Base-by-base conservation (phyloP, 768 basidiomycete genomes). In the Rhodotorula toruloides region DNA sequence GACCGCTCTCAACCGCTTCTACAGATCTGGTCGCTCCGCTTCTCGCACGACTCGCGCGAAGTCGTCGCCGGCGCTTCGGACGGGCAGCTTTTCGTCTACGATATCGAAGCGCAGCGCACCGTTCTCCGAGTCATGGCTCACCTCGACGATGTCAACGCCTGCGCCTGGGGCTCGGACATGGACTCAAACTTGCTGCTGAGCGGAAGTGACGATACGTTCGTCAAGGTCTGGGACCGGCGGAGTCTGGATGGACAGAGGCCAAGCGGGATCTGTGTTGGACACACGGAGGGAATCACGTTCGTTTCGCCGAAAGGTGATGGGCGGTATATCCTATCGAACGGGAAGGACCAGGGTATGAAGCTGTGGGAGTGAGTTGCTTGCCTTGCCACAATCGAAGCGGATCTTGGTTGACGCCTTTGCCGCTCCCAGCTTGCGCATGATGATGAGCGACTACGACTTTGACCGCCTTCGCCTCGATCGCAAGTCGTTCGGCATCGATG, bases 31-130 rank as follows among this genome's bases (percentile, higher is more conserved):
- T 91, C 89, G 68, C 91, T 94, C 76, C 85, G 89, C 48, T 98
- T 98, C 77, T 97, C 92, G 42, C 91, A 93, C 12, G 94, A 98
- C 73, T 93, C 91, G 1, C 90, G 88, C 53, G 96, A 99, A 77
- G 86, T 98, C 27, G 84, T 99, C 49, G 94, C 94, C 36, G 94
- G 94, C 19, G 92, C 90, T 4, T 86, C 63, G 39, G 63, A 65
- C 34, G 74, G 74, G 44, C 60, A 58, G 29, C 57, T 77, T 37
- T 71, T 63, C 39, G 92, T 98, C 4, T 98, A 97, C 74, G 96
- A 99, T 78, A 83, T 99, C 50, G 77, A 90, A 65, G 85, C 87
- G 9, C 82, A 89, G 72, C 81, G 82, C 68, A 82, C 91, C 66
- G 87, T 87, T 1, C 86, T 97, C 34, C 88, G 86, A 73, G 91